Evolutionary conservation across 441 rosid species (phyloP).

Genomic region (Corymbia citriodora): DNA sequence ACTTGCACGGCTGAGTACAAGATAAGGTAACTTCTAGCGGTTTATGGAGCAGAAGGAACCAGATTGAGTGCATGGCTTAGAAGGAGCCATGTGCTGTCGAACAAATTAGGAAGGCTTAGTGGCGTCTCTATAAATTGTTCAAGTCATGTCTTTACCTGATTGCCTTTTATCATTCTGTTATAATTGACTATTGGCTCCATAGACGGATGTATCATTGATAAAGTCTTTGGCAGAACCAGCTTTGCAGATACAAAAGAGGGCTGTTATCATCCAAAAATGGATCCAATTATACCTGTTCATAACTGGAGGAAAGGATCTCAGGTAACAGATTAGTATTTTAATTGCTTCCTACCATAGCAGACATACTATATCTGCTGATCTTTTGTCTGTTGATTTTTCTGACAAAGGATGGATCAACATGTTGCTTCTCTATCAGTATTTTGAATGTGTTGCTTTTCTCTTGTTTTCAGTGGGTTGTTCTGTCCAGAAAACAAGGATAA

Average conservation of each 20-base stretch:
- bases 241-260: slow-evolving; percentile 94
- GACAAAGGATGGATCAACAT: background rate
- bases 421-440: background rate
- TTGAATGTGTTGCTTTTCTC: background rate
- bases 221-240: slow-evolving; percentile 39
- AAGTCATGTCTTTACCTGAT: background rate
- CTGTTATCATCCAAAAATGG: slow-evolving; percentile 92
- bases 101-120: background rate
- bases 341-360: background rate
- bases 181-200: background rate
- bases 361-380: background rate
- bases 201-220: background rate
- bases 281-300: slow-evolving; percentile 59
- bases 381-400: slow-evolving; percentile 1
- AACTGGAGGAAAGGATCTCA: slow-evolving; percentile 99
- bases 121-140: background rate
- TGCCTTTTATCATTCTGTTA: background rate
- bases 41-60: background rate
- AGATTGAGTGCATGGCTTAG: background rate
- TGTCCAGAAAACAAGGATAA: slow-evolving; percentile 84
- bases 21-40: background rate
- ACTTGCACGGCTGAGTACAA: background rate
- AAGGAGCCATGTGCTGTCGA: background rate
- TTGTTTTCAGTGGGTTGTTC: slow-evolving; percentile 73
- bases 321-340: slow-evolving; percentile 26